Base-by-base conservation (phyloP, 2,329 filamentous ascomycete species). In the Pseudogymnoascus sp. region DNA sequence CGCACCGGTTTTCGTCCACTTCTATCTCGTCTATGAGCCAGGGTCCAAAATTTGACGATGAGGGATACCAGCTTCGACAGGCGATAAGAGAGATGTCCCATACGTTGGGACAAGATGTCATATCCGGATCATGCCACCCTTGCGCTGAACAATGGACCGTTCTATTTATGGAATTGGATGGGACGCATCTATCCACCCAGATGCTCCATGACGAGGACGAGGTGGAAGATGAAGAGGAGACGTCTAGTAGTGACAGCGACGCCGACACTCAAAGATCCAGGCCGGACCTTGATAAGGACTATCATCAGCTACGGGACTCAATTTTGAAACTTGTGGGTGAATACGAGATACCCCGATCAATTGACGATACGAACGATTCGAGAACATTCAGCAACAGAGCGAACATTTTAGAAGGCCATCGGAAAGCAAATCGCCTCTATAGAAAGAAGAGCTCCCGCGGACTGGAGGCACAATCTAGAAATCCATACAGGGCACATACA, bases 71-170 rank as follows among this genome's bases (percentile, higher is more conserved):
- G 35, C 77, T 92, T 59, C 84, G 86, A 36, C 76, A 84, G 64
- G 87, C 87, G 4, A 78, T 90, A 60, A 85, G 88, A 61, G 87
- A 91, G 68, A 85, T 92, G 85, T 80, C 77, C 5, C 83, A 88
- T 54, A 79, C 80, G 5, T 75, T 91, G 8, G 87, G 88, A 4
- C 68, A 77, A 5, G 86, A 91, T 11, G 81, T 78, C 10, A 78
- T 86, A 15, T 84, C 85, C 58, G 88, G 88, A 21, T 79, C 83
- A 11, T 87, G 85, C 61, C 89, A 94, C 68, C 90, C 90, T 7
- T 93, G 89, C 64, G 86, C 87, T 1, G 91, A 95, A 74, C 81
- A 87, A 61, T 96, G 91, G 91, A 83, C 88, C 4, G 86, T 94
- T 5, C 77, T 95, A 7, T 93, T 92, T 68, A 84, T 95, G 61